Percentiles rank a stretch among this genome's conserved stretches.
Evolutionary conservation across 768 basidiomycete genomes (phyloP).

Genomic region (Chalciporus pseudorubinellus): DNA sequence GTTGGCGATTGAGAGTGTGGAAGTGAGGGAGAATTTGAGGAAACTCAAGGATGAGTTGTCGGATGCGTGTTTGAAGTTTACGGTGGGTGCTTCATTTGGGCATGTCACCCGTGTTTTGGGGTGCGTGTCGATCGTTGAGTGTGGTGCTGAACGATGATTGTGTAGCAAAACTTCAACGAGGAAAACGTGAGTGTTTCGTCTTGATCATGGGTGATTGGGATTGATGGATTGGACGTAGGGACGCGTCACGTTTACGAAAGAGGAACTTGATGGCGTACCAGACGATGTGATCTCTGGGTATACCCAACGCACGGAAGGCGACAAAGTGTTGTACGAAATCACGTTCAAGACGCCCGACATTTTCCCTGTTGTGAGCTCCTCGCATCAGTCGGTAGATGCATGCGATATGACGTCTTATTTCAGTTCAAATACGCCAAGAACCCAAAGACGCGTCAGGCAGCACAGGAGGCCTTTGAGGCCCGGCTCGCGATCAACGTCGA

Average conservation of each 20-base stretch:
- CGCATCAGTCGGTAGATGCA: too few relatives aligned
- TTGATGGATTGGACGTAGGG: constrained; percentile 41
- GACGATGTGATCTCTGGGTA: constrained; percentile 78
- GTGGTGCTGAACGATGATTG: not conserved
- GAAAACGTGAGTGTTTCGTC: constrained; percentile 54
- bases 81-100: too few relatives aligned
- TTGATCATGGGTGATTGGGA: not conserved
- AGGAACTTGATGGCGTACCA: constrained; percentile 81
- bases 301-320: constrained; percentile 57
- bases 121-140: not conserved
- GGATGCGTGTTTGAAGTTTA: constrained; percentile 74
- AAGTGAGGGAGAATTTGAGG: constrained; percentile 52
- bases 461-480: constrained; percentile 65
- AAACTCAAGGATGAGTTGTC: constrained; percentile 74
- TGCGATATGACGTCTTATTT: not conserved
- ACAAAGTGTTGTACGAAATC: constrained; percentile 62
- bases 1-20: constrained; percentile 63
- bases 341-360: constrained; percentile 85
- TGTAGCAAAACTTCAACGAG: constrained; percentile 86
- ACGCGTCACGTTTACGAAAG: constrained; percentile 34
- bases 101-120: not conserved
- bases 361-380: constrained; percentile 60
- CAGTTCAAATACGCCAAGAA: constrained; percentile 80
- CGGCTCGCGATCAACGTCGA: constrained; percentile 69
- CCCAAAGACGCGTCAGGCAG: constrained; percentile 64